Evolutionary conservation across 768 basidiomycete species (phyloP).

Genomic region (Panaeolus cyanescens): DNA sequence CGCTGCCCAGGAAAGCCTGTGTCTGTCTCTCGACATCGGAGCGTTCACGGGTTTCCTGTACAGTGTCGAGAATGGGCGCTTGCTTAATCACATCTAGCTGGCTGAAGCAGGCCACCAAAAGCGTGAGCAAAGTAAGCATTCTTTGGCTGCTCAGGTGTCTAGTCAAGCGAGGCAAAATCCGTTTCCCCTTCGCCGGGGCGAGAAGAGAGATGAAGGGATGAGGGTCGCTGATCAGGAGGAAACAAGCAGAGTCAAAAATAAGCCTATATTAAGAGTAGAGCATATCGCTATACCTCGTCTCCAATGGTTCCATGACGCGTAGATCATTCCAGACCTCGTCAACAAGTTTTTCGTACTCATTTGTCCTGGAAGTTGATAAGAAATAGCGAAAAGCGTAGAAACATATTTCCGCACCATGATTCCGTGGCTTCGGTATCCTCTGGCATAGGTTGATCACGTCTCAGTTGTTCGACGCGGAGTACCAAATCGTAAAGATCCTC

Average conservation of each 20-base stretch:
- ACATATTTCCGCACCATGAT: conserved; percentile 43
- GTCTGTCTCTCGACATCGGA: conserved; percentile 85
- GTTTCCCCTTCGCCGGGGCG: conserved; percentile 88
- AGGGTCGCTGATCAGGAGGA: conserved; percentile 70
- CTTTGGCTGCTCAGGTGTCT: conserved; percentile 79
- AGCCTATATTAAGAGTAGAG: not conserved
- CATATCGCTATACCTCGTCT: conserved; percentile 71
- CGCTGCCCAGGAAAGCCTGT: conserved; percentile 82
- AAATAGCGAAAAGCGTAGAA: not conserved
- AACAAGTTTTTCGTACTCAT: conserved; percentile 55
- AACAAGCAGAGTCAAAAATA: not conserved
- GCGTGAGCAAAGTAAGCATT: conserved; percentile 85
- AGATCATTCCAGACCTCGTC: conserved; percentile 80
- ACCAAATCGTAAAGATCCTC: conserved; percentile 87
- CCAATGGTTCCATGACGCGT: conserved; percentile 88
- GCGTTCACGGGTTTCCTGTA: conserved; percentile 61
- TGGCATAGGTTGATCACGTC: conserved; percentile 71
- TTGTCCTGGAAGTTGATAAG: conserved; percentile 46
- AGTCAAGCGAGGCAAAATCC: conserved; percentile 84
- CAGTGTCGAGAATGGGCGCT: conserved; percentile 69
- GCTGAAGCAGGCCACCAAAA: conserved; percentile 91
- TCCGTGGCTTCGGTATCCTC: conserved; percentile 51
- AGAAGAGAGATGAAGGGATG: conserved; percentile 97
- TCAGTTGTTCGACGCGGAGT: conserved; percentile 82
- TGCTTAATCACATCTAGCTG: conserved; percentile 90